phyloP scores from a whole-genome alignment of 345 rosid species.

The Nephelium lappaceum region DNA sequence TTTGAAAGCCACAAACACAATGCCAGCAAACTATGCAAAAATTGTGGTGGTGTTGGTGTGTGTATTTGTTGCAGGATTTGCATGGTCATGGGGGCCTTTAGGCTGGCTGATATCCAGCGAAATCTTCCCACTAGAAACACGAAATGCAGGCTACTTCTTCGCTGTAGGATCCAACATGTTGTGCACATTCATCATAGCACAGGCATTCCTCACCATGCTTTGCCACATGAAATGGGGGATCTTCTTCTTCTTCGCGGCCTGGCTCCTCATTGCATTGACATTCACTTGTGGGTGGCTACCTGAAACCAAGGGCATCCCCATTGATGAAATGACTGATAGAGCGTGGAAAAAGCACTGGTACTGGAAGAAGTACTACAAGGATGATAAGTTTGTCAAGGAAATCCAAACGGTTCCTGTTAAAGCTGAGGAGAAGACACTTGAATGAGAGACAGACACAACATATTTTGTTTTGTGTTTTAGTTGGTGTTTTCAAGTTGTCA shows the following conservation, averaged over 20 bases:
- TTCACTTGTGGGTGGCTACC: conserved; percentile 45
- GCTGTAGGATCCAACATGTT: conserved; percentile 61
- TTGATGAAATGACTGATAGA: conserved; percentile 59
- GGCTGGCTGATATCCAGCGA: conserved; percentile 75
- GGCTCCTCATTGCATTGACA: conserved; percentile 37
- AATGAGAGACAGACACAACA: neutral
- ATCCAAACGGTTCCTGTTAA: conserved; percentile 7
- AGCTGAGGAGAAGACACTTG: neutral
- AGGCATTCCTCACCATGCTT: conserved; percentile 55
- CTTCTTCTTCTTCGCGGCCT: conserved; percentile 61
- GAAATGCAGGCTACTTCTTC: conserved; percentile 54
- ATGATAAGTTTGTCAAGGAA: conserved; percentile 12
- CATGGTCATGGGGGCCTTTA: conserved; percentile 86
- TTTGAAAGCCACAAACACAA: conserved; percentile 23
- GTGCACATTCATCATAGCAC: conserved; percentile 57
- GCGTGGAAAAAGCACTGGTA: conserved; percentile 72
- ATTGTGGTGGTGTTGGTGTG: conserved; percentile 47
- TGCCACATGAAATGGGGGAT: conserved; percentile 49
- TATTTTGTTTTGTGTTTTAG: neutral
- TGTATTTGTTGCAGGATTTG: conserved; percentile 56
- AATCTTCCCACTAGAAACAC: conserved; percentile 57
- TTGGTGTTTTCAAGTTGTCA: neutral
- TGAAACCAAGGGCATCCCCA: conserved; percentile 64
- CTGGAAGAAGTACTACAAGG: conserved; percentile 47
- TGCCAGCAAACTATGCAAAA: conserved; percentile 29